phyloP scores from a whole-genome alignment of 2,329 filamentous ascomycete genomes.

The Corinectria fuckeliana region DNA sequence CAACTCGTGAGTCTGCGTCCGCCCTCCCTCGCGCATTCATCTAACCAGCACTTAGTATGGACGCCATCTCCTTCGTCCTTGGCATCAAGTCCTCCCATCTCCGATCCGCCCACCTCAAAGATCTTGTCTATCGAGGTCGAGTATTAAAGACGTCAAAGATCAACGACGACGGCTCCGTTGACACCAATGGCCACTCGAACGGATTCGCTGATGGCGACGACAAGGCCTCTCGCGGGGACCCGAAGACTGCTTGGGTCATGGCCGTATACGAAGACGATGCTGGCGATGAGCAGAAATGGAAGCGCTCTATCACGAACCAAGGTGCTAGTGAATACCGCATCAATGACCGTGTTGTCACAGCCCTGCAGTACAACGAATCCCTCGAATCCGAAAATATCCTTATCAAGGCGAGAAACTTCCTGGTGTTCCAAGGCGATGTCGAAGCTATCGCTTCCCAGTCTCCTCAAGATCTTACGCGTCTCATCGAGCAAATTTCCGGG shows the following conservation, averaged over 20 bases:
- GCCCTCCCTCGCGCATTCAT: neutral
- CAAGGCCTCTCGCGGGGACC: slow-evolving; percentile 76
- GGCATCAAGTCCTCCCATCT: slow-evolving; percentile 99
- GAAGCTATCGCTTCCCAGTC: slow-evolving; percentile 96
- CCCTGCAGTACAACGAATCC: slow-evolving; percentile 91
- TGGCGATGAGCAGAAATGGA: slow-evolving; percentile 94
- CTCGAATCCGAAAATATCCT: slow-evolving; percentile 94
- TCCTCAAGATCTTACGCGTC: slow-evolving; percentile 86
- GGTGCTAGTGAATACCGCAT: slow-evolving; percentile 96
- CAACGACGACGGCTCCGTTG: slow-evolving; percentile 85
- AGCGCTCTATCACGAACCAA: slow-evolving; percentile 86
- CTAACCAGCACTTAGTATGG: slow-evolving; percentile 71
- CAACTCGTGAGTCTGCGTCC: slow-evolving; percentile 74
- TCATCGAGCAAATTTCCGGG: slow-evolving; percentile 98
- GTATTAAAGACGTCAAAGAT: slow-evolving; percentile 92
- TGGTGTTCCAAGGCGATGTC: slow-evolving; percentile 98
- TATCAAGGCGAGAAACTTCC: slow-evolving; percentile 96
- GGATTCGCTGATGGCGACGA: slow-evolving; percentile 67
- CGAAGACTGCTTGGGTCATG: slow-evolving; percentile 98
- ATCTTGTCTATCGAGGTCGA: slow-evolving; percentile 94
- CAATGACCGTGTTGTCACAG: slow-evolving; percentile 88
- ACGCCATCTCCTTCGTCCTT: slow-evolving; percentile 98
- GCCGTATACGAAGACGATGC: slow-evolving; percentile 98
- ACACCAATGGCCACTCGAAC: slow-evolving; percentile 66
- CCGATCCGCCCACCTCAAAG: slow-evolving; percentile 89